Evolutionary conservation across 169 alveolate genomes (phyloP), one percentile per base, ranked within the genome.

Genomic region (Cryptosporidium canis): DNA sequence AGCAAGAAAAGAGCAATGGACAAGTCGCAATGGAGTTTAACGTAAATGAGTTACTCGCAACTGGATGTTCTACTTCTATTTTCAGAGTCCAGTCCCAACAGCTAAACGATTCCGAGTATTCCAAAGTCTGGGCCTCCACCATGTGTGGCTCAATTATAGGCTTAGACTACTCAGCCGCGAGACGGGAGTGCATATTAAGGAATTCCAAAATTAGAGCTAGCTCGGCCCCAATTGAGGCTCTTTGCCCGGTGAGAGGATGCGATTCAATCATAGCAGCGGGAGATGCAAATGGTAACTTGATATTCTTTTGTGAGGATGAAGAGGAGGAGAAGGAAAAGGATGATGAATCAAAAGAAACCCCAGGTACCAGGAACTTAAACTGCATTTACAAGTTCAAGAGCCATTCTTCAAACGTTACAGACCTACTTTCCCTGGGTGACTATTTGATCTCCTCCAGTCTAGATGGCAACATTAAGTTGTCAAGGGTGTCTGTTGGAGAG

Each of bases 61-160:
- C 35, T 14, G 87, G 63, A 43, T 35, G 61, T 33, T 33, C 58
- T 56, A 77, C 87, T 16, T n/a, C 77, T 18, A 24, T 77, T 24
- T 31, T 77, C n/a, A 41, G 37, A 21, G 72, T 77, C 51, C 61
- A 55, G 14, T 35, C 87, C 14, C 72, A 77, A 43, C 87, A 55
- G 45, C 66, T 61, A 29, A 58, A 77, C 37, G 87, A 77, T 41
- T 77, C 87, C 0, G 72, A 56, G 16, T 77, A 37, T 45, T 77
- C 87, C 44, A 77, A 61, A 58, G 77, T 77, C 24, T 77, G 87
- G 87, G 70, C 61, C 35, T 77, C 87, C 18, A 77, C 87, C 18
- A 77, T 77, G 77, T 41, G 55, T 41, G 87, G 87, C 14, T 55
- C 56, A 14, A 77, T 77, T 18, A 16, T 63, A 35, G 77, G 77